Conservation (phyloP, 805 yeast species). For the Candida awuae region DNA sequence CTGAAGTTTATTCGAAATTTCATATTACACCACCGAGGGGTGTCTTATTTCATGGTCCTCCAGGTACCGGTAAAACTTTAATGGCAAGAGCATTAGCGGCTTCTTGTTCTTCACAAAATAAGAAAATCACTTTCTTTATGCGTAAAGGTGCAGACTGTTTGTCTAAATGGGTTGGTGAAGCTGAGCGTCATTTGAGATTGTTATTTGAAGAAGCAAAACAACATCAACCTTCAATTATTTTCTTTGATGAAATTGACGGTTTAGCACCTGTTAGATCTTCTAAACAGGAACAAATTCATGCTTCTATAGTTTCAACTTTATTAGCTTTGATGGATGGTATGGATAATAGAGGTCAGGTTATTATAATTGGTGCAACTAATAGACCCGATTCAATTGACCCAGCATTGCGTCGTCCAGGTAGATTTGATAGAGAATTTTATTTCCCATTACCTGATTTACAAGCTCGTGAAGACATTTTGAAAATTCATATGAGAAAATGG, state of each 20-base stretch:
- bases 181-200: constrained; percentile 86
- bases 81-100: constrained; percentile 98
- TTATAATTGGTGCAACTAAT: constrained; percentile 96
- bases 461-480: constrained; percentile 70
- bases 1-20: constrained; percentile 85
- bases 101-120: constrained; percentile 75
- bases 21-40: constrained; percentile 95
- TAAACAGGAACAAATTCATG: constrained; percentile 97
- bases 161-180: constrained; percentile 99
- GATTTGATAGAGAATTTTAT: constrained; percentile 94
- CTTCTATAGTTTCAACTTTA: constrained; percentile 90
- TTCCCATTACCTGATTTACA: constrained; percentile 84
- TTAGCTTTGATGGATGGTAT: constrained; percentile 98
- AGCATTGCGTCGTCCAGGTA: constrained; percentile 91
- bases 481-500: constrained; percentile 89
- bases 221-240: constrained; percentile 92
- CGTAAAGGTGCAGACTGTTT: constrained; percentile 96
- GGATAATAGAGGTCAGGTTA: constrained; percentile 98
- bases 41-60: constrained; percentile 96
- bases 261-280: constrained; percentile 96
- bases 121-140: constrained; percentile 94
- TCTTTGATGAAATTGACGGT: constrained; percentile 97
- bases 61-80: constrained; percentile 97
- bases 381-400: constrained; percentile 99
- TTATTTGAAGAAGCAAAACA: constrained; percentile 93